A percentile compares a stretch with the other conserved stretches of the same genome.
Evolutionary conservation across 108 stramenopile genomes (phyloP).

Genomic region (Skeletonema tropicum): DNA sequence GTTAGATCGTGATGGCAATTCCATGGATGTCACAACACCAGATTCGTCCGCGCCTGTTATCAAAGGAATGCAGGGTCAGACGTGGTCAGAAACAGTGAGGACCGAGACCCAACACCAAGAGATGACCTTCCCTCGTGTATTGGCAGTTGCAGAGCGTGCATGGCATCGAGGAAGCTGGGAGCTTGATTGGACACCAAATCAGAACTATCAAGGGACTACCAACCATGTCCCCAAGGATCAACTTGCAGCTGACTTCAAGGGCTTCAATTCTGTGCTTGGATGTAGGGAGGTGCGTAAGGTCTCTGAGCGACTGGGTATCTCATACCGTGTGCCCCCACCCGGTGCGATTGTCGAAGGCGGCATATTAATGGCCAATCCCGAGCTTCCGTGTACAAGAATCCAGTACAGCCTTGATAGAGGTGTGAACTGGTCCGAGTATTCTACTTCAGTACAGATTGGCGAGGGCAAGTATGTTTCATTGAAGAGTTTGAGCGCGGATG

Average conservation of each 20-base stretch:
- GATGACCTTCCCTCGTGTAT: background rate
- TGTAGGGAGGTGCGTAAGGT: slow-evolving; percentile 15
- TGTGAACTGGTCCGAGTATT: background rate
- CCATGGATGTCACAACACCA: background rate
- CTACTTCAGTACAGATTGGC: slow-evolving; percentile 1
- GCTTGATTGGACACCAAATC: background rate
- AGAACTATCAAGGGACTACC: background rate
- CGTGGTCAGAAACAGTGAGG: background rate
- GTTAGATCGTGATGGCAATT: background rate
- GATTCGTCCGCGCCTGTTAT: background rate
- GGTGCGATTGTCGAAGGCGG: slow-evolving; percentile 12
- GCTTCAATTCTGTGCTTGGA: slow-evolving; percentile 13
- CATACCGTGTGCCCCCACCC: slow-evolving; percentile 18
- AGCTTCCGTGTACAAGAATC: slow-evolving; percentile 21
- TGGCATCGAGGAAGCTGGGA: background rate
- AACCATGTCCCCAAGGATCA: slow-evolving; percentile 9
- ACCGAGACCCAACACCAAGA: background rate
- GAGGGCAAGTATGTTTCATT: slow-evolving; percentile 4
- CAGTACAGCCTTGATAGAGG: slow-evolving; percentile 23
- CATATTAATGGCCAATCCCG: slow-evolving; percentile 10
- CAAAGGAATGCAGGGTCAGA: background rate
- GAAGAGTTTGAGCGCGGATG: slow-evolving; percentile 10
- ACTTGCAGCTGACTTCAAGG: slow-evolving; percentile 17
- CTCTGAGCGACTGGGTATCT: background rate
- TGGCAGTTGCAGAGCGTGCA: background rate